Conservation (phyloP, 225 moss, liverwort and hornwort genomes). For the Ulota crispa region DNA sequence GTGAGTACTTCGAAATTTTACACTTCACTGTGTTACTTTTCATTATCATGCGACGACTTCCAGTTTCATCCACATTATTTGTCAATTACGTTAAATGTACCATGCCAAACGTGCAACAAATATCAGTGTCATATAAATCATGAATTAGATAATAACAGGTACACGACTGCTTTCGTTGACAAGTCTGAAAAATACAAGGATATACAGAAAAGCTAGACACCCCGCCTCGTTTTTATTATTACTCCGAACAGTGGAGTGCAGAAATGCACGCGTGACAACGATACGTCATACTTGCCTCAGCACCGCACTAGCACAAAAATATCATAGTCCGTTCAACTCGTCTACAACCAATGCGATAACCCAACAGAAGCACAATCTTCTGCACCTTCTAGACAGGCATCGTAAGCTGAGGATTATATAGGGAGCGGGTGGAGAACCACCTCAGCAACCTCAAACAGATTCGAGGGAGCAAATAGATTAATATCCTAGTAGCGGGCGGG, state of each 20-base stretch:
- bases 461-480: neutral
- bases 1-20: too few species aligned
- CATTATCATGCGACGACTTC: too few species aligned
- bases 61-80: too few species aligned
- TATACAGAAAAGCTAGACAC: neutral
- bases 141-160: too few species aligned
- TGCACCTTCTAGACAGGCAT: neutral
- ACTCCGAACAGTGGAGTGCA: neutral
- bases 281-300: neutral
- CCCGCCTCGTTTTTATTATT: neutral
- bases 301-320: neutral
- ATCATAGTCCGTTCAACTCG: neutral
- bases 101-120: too few species aligned
- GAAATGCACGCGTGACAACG: neutral
- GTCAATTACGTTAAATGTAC: too few species aligned
- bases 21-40: too few species aligned
- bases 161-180: fast-evolving
- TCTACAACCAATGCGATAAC: neutral
- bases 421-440: conserved; percentile 31
- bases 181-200: too few species aligned
- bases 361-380: conserved; percentile 7
- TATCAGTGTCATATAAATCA: fast-evolving
- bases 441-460: conserved; percentile 30
- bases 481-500: conserved; percentile 21
- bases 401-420: neutral